Evolutionary conservation across 371 early-diverging fungal genomes (phyloP).

Genomic region (Catenaria anguillulae): DNA sequence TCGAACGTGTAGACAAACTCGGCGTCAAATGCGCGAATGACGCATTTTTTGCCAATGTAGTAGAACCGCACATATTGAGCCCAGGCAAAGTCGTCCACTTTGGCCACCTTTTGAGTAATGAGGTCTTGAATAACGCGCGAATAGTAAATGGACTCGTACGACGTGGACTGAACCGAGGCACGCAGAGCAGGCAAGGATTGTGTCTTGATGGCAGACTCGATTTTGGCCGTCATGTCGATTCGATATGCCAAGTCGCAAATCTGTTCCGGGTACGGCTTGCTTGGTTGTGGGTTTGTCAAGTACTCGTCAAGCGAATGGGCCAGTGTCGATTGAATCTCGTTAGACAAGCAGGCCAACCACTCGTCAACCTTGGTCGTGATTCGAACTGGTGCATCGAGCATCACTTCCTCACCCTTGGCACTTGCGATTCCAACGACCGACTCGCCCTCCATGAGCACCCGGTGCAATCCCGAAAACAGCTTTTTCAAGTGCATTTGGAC

Average conservation of each 20-base stretch:
- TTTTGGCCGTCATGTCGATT: conserved; percentile 27
- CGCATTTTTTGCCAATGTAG: conserved; percentile 16
- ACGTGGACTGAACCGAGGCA: conserved; percentile 12
- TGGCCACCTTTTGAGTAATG: conserved; percentile 12
- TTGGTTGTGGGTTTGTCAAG: conserved; percentile 17
- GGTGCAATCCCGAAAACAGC: conserved; percentile 33
- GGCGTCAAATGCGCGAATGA: conserved; percentile 25
- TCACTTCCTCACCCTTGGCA: conserved; percentile 29
- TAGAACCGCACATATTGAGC: conserved; percentile 31
- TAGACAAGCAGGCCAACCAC: conserved; percentile 28
- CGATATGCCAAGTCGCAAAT: conserved; percentile 25
- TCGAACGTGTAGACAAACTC: conserved; percentile 33
- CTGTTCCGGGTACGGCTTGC: conserved; percentile 26
- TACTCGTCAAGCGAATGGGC: conserved; percentile 18
- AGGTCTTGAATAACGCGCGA: conserved; percentile 28
- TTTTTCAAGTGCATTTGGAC: conserved; percentile 36
- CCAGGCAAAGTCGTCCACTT: conserved; percentile 28
- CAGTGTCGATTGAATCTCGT: conserved; percentile 27
- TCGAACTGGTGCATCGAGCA: conserved; percentile 21
- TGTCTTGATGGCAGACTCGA: conserved; percentile 19
- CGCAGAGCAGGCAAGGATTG: conserved; percentile 10
- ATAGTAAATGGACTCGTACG: conserved; percentile 19
- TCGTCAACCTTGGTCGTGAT: conserved; percentile 27
- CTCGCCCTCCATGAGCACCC: conserved; percentile 22
- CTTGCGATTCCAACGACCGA: conserved; percentile 28